phyloP scores from a whole-genome alignment of 2,329 filamentous ascomycete genomes.

The Hypoxylon sp. region DNA sequence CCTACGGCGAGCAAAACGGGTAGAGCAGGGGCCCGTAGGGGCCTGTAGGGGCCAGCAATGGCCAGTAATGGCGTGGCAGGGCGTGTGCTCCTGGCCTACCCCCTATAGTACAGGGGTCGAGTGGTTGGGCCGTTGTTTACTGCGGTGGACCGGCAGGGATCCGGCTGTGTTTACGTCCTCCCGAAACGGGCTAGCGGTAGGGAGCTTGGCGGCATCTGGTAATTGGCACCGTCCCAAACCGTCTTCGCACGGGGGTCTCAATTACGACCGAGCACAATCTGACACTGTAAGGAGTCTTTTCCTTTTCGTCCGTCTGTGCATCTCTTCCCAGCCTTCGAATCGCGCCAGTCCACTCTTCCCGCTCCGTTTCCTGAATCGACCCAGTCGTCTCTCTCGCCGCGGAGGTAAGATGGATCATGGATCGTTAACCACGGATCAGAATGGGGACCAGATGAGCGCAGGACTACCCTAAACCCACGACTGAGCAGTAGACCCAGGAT shows the following conservation, averaged over 20 bases:
- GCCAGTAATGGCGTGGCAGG: conserved; percentile 40
- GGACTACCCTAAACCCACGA: no score
- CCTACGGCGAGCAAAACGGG: not conserved
- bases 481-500: no score
- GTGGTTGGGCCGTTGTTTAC: conserved; percentile 44
- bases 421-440: no score
- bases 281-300: conserved; percentile 17
- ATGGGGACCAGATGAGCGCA: no score
- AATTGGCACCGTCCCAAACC: conserved; percentile 16
- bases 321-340: no score
- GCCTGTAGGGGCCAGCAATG: no score
- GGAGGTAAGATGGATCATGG: no score
- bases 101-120: conserved; percentile 36
- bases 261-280: conserved; percentile 23
- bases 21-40: conserved; percentile 15
- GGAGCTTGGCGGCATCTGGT: conserved; percentile 17
- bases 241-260: conserved; percentile 21
- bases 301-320: no score
- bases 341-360: no score
- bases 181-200: conserved; percentile 37
- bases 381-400: conserved; percentile 16
- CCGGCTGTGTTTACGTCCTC: conserved; percentile 40
- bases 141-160: conserved; percentile 34
- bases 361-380: conserved; percentile 2
- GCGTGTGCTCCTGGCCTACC: conserved; percentile 14